Percentiles rank a stretch among this genome's conserved stretches.
These are phyloP conservation scores for Cercospora canescens DNA, from an alignment of 2,329 filamentous ascomycete genomes.

Conservation along the genomic window DNA sequence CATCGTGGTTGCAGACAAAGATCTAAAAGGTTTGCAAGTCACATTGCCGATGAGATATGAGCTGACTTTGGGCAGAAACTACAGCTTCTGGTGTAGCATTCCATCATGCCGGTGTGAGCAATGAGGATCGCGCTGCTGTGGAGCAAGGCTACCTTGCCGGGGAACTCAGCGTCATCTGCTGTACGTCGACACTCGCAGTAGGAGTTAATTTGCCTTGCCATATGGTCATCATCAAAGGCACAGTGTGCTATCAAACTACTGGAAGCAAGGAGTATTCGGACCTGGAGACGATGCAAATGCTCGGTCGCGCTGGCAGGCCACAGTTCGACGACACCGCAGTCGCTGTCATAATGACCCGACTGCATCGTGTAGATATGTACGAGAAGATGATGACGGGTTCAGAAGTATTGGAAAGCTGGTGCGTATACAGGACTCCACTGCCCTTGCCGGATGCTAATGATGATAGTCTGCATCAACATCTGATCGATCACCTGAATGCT, in stretches of 20 bases:
- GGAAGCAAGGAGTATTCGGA: constrained; percentile 70
- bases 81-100: constrained; percentile 67
- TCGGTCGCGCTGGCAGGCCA: constrained; percentile 78
- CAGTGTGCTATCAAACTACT: constrained; percentile 60
- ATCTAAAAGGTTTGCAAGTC: constrained; percentile 55
- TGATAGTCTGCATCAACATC: constrained; percentile 63
- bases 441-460: background rate
- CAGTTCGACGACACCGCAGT: constrained; percentile 77
- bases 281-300: constrained; percentile 87
- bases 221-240: constrained; percentile 76
- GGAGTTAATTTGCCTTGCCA: constrained; percentile 72
- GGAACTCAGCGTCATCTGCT: constrained; percentile 78
- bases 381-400: constrained; percentile 72
- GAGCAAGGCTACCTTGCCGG: constrained; percentile 70
- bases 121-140: constrained; percentile 63
- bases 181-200: constrained; percentile 80
- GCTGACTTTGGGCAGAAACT: background rate
- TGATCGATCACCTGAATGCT: constrained; percentile 82
- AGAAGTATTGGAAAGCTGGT: constrained; percentile 72
- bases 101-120: constrained; percentile 75
- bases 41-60: background rate
- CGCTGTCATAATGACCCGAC: constrained; percentile 76
- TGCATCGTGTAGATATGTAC: constrained; percentile 65
- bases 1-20: constrained; percentile 57
- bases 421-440: constrained; percentile 17